Base-by-base conservation (phyloP, 2,329 filamentous ascomycete genomes). In the Cytospora schulzeri region DNA sequence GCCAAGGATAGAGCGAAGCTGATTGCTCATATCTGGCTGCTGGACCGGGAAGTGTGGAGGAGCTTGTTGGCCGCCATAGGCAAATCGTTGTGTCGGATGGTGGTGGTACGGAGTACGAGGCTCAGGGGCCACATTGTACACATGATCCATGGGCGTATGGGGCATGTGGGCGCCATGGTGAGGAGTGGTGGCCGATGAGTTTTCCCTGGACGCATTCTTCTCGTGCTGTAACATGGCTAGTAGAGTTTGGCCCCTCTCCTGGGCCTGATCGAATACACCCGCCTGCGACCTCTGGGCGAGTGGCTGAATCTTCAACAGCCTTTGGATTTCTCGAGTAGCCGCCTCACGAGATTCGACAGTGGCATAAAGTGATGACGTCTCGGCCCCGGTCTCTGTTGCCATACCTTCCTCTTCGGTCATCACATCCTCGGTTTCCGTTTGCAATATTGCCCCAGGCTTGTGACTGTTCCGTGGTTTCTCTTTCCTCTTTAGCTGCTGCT, bases 401-500 rank as follows among this genome's bases (percentile, higher is more conserved):
- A 77, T 72, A 59, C 62, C 65, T 50, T 91, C 88, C 62, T 91
- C 88, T 73, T 90, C 86, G 8, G 86, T 86, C 59, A 83, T 75
- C 45, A 80, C 79, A 67, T 90, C 86, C 52, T 88, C 84, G 28
- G 80, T 74, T 79, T 31, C 78, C 70, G 22, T 76, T 74, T 50
- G 67, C 68, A 17, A 78, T 79, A 70, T 80, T 79, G 11, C 81
- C 80, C 62, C 58, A 48, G 57, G 62, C 38, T 41, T 60, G 24
- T 64, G 65, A 19, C 29, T 62, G 41, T 38, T 50, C 8, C 62
- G 63, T 8, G 33, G 33, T 35, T 41, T 57, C 70, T 91, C 91
- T n/a, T 84, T 82, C 77, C 89, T 93, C 77, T 89, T 93, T 79
- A 87, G 90, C 77, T 96, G 92, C 68, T 90, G 86, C n/a, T 87